phyloP scores from a whole-genome alignment of 805 yeast species.

The Wickerhamiella azymoides region DNA sequence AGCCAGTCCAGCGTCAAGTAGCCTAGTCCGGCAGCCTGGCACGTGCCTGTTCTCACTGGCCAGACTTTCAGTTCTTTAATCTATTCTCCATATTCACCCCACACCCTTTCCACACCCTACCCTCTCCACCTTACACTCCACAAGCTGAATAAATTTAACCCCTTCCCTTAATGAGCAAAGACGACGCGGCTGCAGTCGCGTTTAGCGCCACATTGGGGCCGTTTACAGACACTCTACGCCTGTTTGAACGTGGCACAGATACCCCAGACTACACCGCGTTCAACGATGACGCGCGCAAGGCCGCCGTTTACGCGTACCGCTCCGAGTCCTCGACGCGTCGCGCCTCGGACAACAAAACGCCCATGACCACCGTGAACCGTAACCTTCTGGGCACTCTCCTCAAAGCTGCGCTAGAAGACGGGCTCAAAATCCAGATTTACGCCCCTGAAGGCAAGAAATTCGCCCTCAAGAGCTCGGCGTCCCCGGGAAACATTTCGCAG shows the following conservation, averaged over 20 bases:
- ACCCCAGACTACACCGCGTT: slow-evolving; percentile 50
- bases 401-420: slow-evolving; percentile 51
- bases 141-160: not conserved
- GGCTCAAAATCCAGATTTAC: slow-evolving; percentile 70
- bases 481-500: slow-evolving; percentile 80
- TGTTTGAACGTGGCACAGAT: slow-evolving; percentile 63
- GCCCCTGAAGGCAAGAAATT: slow-evolving; percentile 25
- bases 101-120: no score
- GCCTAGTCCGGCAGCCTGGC: no score
- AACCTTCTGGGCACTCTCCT: slow-evolving; percentile 57
- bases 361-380: slow-evolving; percentile 49
- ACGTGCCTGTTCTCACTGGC: no score
- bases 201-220: not conserved
- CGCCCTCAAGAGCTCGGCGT: slow-evolving; percentile 42
- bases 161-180: slow-evolving; percentile 1
- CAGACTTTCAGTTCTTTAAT: no score
- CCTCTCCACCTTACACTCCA: no score
- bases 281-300: slow-evolving; percentile 61
- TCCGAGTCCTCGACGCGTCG: slow-evolving; percentile 68
- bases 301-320: slow-evolving; percentile 74
- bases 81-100: no score
- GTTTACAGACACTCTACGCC: slow-evolving; percentile 32
- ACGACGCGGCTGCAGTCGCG: slow-evolving; percentile 4
- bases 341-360: slow-evolving; percentile 24
- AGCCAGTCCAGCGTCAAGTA: no score